Percentiles rank a stretch among this genome's conserved stretches.
Evolutionary conservation across 2,329 filamentous ascomycete species (phyloP).

Genomic region (Ceratocystis harringtonii): DNA sequence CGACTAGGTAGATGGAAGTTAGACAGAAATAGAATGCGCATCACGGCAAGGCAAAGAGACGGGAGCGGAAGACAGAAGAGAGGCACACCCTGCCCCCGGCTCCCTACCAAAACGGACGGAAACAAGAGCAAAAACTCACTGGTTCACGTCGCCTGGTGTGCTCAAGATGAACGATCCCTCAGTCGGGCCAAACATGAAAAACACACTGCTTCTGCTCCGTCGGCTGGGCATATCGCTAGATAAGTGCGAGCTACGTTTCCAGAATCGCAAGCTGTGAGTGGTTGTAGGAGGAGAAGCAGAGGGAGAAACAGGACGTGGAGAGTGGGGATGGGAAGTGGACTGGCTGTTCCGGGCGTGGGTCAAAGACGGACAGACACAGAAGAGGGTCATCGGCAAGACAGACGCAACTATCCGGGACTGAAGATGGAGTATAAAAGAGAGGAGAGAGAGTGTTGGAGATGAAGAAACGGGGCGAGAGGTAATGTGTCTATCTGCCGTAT

Average conservation of each 20-base stretch:
- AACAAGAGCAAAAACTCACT: slow-evolving; percentile 6
- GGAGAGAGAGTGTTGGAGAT: background rate
- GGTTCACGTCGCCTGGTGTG: slow-evolving; percentile 6
- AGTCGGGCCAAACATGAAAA: slow-evolving; percentile 13
- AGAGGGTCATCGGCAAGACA: background rate
- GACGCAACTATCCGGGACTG: background rate
- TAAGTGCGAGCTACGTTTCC: background rate
- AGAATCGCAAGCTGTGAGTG: background rate
- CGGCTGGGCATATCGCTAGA: background rate
- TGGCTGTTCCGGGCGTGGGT: background rate
- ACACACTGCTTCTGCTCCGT: slow-evolving; percentile 7
- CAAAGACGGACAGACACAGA: background rate
- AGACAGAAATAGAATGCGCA: background rate
- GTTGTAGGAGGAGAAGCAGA: background rate
- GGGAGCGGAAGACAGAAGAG: background rate
- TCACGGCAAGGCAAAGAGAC: background rate
- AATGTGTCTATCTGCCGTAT: background rate
- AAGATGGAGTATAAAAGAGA: background rate
- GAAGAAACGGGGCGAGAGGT: background rate
- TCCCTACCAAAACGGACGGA: background rate
- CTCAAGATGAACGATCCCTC: slow-evolving; percentile 11
- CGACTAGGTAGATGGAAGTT: background rate
- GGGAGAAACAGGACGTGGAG: background rate
- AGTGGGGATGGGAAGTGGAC: background rate
- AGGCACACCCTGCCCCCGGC: background rate